These are phyloP conservation scores for Stylonectria norvegica DNA, from an alignment of 2,329 filamentous ascomycete genomes.

Conservation along the genomic window DNA sequence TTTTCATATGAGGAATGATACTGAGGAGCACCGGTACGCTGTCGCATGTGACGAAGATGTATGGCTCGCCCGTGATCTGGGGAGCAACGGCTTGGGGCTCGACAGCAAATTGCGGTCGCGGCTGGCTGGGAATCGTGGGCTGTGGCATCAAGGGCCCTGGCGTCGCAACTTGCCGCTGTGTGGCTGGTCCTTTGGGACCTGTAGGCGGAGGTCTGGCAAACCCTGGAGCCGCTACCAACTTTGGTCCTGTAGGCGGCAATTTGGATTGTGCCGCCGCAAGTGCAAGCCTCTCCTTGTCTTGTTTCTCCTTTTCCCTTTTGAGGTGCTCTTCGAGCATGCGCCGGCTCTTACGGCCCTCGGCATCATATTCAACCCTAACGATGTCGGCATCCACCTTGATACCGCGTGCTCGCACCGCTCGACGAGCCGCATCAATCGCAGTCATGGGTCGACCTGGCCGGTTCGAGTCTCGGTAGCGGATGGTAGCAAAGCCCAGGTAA, in stretches of 20 bases:
- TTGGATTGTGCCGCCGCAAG: conserved; percentile 31
- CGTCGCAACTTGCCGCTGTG: conserved; percentile 39
- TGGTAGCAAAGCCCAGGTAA: conserved; percentile 88
- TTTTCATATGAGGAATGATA: conserved; percentile 86
- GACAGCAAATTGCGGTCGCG: conserved; percentile 46
- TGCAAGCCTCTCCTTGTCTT: conserved; percentile 38
- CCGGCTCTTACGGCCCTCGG: conserved; percentile 78
- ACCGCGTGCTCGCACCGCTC: conserved; percentile 72
- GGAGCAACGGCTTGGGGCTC: conserved; percentile 65
- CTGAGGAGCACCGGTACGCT: conserved; percentile 83
- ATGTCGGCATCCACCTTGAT: conserved; percentile 73
- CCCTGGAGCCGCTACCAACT: conserved; percentile 24
- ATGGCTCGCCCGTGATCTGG: conserved; percentile 74
- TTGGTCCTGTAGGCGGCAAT: conserved; percentile 38
- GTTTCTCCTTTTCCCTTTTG: conserved; percentile 63
- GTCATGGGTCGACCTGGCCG: conserved; percentile 42
- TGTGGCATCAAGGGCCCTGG: conserved; percentile 20
- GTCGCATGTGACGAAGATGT: conserved; percentile 83
- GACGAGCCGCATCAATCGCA: conserved; percentile 76
- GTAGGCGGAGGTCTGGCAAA: conserved; percentile 64
- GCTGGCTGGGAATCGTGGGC: conserved; percentile 4
- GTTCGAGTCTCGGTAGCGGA: conserved; percentile 78
- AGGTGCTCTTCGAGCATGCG: conserved; percentile 74
- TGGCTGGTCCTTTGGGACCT: conserved; percentile 81
- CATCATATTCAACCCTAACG: conserved; percentile 83